Evolutionary conservation across 2,329 filamentous ascomycete genomes (phyloP).

Genomic region (Fusarium pilosicola): DNA sequence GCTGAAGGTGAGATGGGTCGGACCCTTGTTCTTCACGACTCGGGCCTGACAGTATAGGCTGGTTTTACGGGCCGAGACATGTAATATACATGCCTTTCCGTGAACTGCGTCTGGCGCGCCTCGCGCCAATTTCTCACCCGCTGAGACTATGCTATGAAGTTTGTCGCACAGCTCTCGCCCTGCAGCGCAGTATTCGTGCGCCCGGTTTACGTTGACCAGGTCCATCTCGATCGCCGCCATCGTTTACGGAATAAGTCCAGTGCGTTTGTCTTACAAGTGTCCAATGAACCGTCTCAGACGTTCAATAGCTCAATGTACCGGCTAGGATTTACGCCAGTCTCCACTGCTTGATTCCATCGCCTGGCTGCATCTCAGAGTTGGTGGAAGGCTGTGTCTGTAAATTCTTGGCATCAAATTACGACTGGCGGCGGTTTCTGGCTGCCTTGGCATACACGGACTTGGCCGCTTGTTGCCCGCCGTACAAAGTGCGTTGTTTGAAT

Average conservation of each 20-base stretch:
- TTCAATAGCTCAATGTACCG: conserved; percentile 12
- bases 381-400: conserved; percentile 18
- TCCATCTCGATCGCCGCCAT: conserved; percentile 2
- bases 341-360: conserved; percentile 35
- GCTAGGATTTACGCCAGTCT: conserved; percentile 23
- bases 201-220: conserved; percentile 1
- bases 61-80: conserved; percentile 10
- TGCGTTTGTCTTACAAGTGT: conserved; percentile 6
- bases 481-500: neutral
- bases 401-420: conserved; percentile 11
- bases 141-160: neutral
- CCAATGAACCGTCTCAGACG: conserved; percentile 40
- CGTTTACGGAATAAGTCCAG: conserved; percentile 9
- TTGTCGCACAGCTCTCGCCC: neutral
- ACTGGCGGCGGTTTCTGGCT: conserved; percentile 1
- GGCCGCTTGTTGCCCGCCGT: conserved; percentile 16
- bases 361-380: conserved; percentile 14
- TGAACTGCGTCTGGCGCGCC: conserved; percentile 30
- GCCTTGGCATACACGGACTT: conserved; percentile 29
- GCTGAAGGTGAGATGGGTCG: conserved; percentile 10
- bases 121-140: conserved; percentile 12
- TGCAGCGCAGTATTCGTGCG: neutral
- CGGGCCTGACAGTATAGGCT: conserved; percentile 1
- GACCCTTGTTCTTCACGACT: conserved; percentile 8
- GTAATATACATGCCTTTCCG: neutral